Evolutionary conservation across 2,329 filamentous ascomycete species (phyloP), one percentile per base, ranked within the genome.

Genomic region (Penicillium crustosum): DNA sequence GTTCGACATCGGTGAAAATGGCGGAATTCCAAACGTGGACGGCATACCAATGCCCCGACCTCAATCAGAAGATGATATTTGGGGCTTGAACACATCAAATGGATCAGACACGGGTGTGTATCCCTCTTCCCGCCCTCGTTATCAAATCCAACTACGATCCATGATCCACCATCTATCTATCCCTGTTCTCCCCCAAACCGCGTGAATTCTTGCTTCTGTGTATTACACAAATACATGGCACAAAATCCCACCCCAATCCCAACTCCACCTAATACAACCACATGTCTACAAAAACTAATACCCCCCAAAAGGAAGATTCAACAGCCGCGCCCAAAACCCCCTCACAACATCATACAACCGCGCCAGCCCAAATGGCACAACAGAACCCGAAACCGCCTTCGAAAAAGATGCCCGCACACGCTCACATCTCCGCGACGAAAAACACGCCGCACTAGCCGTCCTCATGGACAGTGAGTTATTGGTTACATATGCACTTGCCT

Each of bases 391-490:
- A 49, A 58, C 29, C 9, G 44, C 36, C 7, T 57, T 27, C 6
- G 49, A 56, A 31, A 33, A 42, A 31, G 47, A 56, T 15, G 39
- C 51, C 7, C 49, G 54, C 12, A 49, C 51, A 17, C 66, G 61
- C 56, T 68, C 59, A 21, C 66, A 55, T 12, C 61, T 66, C 21
- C 69, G 72, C 35, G 74, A 76, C 48, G 71, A 73, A 41, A 68
- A 73, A 33, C 71, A 76, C 41, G 73, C 73, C 4, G 71, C 74
- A 2, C 66, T 77, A 15, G 70, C 68, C n/a, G 69, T 78, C 9
- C 59, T 78, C 6, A 67, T 67, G 44, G 73, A 78, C 55, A 63
- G 66, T n/a, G 75, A 78, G 55, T 51, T 79, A 4, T 62, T 79
- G 2, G 72, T 75, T 9, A 69, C 74, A 4, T 76, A 79, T 57